Evolutionary conservation across 31 red algal species (phyloP).

Genomic region (Asparagopsis taxiformis): DNA sequence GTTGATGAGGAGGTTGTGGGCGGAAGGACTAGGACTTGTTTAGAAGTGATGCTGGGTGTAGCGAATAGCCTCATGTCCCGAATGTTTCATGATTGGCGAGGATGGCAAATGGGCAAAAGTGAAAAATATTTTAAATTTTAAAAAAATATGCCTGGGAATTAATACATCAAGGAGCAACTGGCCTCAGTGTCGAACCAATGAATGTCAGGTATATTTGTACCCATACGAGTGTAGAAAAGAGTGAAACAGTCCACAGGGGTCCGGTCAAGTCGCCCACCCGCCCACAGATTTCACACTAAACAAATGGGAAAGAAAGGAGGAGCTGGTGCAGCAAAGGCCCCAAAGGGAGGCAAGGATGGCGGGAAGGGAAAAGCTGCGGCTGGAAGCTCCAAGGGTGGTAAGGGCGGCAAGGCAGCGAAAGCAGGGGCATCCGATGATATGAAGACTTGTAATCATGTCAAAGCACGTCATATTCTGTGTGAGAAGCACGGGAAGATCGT

Average conservation of each 20-base stretch:
- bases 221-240: neutral
- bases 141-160: too few relatives aligned
- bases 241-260: neutral
- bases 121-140: too few relatives aligned
- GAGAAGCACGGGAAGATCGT: conserved; percentile 91
- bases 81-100: too few relatives aligned
- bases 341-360: conserved; percentile 29
- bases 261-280: neutral
- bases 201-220: too few relatives aligned
- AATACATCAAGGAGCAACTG: too few relatives aligned
- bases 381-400: conserved; percentile 40
- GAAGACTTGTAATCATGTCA: conserved; percentile 94
- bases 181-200: too few relatives aligned
- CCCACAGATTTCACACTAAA: neutral
- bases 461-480: conserved; percentile 96
- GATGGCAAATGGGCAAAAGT: too few relatives aligned
- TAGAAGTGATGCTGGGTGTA: too few relatives aligned
- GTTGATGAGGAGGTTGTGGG: too few relatives aligned
- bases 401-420: conserved; percentile 42
- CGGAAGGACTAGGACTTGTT: too few relatives aligned
- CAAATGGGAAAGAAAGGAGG: conserved; percentile 66
- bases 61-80: too few relatives aligned
- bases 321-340: conserved; percentile 13
- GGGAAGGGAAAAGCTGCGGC: conserved; percentile 44
- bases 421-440: conserved; percentile 55